phyloP scores from a whole-genome alignment of 805 yeast species.

The Yueomyces sinensis region DNA sequence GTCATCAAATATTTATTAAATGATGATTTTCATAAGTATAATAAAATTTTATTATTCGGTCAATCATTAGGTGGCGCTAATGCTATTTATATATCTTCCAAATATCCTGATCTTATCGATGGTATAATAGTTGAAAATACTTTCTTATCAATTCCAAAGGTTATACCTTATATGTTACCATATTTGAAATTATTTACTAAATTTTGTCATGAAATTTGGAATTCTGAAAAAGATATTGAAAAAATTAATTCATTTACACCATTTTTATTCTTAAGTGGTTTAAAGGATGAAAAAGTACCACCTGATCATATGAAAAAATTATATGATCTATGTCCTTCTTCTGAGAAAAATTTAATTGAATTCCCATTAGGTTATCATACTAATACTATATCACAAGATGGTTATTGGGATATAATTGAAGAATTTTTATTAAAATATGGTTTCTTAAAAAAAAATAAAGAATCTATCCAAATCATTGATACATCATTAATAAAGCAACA shows the following conservation, averaged over 20 bases:
- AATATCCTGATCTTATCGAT: slow-evolving; percentile 34
- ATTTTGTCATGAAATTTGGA: slow-evolving; percentile 70
- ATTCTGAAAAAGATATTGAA: slow-evolving; percentile 49
- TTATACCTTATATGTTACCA: slow-evolving; percentile 70
- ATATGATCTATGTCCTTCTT: slow-evolving; percentile 37
- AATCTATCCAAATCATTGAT: too few species aligned
- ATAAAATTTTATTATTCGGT: slow-evolving; percentile 58
- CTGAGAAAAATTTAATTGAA: slow-evolving; percentile 36
- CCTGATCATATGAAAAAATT: slow-evolving; percentile 64
- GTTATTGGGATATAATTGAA: slow-evolving; percentile 62
- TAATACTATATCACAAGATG: slow-evolving; percentile 63
- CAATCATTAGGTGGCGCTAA: slow-evolving; percentile 94
- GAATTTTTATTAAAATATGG: slow-evolving; percentile 36
- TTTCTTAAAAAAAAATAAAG: too few species aligned
- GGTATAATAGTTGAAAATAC: slow-evolving; percentile 81
- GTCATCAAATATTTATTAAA: slow-evolving; percentile 44
- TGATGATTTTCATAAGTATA: slow-evolving; percentile 37
- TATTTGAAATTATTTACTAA: slow-evolving; percentile 36
- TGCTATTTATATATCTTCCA: slow-evolving; percentile 66
- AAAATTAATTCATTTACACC: slow-evolving; percentile 44
- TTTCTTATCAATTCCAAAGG: slow-evolving; percentile 57
- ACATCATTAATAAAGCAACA: too few species aligned
- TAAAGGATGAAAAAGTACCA: slow-evolving; percentile 82
- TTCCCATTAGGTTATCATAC: slow-evolving; percentile 64
- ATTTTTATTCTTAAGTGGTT: slow-evolving; percentile 57